Evolutionary conservation across 192 early-diverging fungal species (phyloP).

Genomic region (Podochytrium sp.): DNA sequence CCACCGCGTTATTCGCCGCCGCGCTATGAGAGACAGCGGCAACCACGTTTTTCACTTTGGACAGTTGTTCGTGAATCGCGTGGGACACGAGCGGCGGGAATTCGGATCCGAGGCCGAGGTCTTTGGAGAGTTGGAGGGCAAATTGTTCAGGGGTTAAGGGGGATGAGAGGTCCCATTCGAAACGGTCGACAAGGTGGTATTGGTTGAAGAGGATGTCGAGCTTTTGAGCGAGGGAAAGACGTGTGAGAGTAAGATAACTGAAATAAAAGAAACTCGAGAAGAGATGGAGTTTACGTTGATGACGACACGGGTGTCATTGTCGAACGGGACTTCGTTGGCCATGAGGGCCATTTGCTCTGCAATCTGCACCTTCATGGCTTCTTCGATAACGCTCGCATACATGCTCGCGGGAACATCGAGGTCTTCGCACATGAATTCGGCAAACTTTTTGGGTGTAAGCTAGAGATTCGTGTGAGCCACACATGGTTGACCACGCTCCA

Average conservation of each 20-base stretch:
- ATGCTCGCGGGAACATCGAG: constrained; percentile 60
- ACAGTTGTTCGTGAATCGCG: constrained; percentile 30
- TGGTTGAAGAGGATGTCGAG: constrained; percentile 34
- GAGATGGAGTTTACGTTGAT: constrained; percentile 29
- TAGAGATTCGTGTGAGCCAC: too few species aligned
- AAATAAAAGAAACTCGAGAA: neutral
- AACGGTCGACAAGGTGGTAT: constrained; percentile 59
- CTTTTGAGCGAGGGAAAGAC: neutral
- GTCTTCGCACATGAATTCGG: constrained; percentile 80
- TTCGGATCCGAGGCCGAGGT: constrained; percentile 80
- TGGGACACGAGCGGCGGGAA: constrained; percentile 78
- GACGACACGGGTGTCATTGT: constrained; percentile 23
- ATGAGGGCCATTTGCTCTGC: constrained; percentile 38
- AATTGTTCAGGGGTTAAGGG: constrained; percentile 73
- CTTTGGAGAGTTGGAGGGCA: constrained; percentile 63
- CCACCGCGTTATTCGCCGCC: neutral
- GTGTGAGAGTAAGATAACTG: neutral
- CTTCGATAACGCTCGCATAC: constrained; percentile 57
- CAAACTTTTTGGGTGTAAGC: constrained; percentile 86
- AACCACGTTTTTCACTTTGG: neutral
- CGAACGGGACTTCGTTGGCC: constrained; percentile 19
- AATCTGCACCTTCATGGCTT: constrained; percentile 65
- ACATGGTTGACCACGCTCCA: too few species aligned
- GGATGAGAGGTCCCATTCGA: constrained; percentile 89
- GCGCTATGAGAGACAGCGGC: neutral